A percentile compares a stretch with the other conserved stretches of the same genome.
phyloP scores from a whole-genome alignment of 2,329 filamentous ascomycete species.

The Seiridium unicorne region DNA sequence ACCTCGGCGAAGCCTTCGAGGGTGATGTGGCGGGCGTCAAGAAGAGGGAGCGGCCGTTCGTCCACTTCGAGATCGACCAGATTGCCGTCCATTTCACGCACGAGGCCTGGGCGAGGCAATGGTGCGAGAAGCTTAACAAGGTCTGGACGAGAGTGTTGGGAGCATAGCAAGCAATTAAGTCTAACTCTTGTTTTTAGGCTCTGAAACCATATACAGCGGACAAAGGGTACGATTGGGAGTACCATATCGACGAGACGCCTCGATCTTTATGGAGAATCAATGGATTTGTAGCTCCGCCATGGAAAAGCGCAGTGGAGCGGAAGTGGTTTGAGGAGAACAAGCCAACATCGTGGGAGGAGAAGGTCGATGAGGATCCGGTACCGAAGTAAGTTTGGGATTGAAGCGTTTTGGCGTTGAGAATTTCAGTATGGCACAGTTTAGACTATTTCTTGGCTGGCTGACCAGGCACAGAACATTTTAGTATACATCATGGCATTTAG shows the following conservation, averaged over 20 bases:
- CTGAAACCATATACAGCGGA: slow-evolving; percentile 33
- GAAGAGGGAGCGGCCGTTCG: slow-evolving; percentile 25
- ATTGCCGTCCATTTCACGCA: slow-evolving; percentile 25
- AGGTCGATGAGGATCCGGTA: background rate
- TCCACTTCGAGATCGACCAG: slow-evolving; percentile 29
- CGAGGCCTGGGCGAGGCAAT: slow-evolving; percentile 5
- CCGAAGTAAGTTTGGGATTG: too few species aligned
- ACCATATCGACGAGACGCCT: slow-evolving; percentile 39
- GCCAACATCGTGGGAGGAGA: background rate
- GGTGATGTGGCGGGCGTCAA: background rate
- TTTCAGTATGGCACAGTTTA: too few species aligned
- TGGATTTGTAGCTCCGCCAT: slow-evolving; percentile 34
- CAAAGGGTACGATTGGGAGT: slow-evolving; percentile 42
- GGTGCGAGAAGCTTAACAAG: slow-evolving; percentile 12
- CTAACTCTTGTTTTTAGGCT: background rate
- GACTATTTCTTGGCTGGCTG: too few species aligned
- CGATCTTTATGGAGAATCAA: slow-evolving; percentile 42
- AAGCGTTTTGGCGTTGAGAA: too few species aligned
- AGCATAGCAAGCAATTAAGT: background rate
- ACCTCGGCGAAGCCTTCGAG: background rate
- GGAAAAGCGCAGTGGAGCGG: slow-evolving; percentile 31
- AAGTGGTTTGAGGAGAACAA: slow-evolving; percentile 22
- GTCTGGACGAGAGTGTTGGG: background rate
- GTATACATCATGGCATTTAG: too few species aligned
- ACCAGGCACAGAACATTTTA: too few species aligned